phyloP scores from a whole-genome alignment of 345 rosid species.

The Psidium friedrichsthalianum region DNA sequence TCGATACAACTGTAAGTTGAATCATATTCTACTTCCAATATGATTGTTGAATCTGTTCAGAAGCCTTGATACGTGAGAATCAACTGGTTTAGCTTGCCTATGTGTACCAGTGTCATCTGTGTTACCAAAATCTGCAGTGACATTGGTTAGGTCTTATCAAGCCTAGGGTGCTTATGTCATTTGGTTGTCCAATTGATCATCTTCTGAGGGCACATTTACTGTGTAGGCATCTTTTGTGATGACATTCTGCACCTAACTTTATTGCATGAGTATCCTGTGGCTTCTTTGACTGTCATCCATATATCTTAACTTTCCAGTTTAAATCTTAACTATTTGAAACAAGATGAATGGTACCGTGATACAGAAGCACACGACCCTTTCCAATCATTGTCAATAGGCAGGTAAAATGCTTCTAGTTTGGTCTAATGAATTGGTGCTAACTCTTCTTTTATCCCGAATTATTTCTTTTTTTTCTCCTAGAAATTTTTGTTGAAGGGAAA shows the following conservation, averaged over 20 bases:
- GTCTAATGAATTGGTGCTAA: not conserved
- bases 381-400: not conserved
- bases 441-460: not conserved
- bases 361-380: not conserved
- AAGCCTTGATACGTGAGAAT: not conserved
- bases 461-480: not conserved
- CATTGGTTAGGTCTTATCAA: not conserved
- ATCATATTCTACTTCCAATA: not conserved
- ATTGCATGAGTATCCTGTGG: not conserved
- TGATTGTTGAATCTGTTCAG: not conserved
- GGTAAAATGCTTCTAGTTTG: not conserved
- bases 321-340: not conserved
- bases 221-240: not conserved
- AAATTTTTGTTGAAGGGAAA: not conserved
- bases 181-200: not conserved
- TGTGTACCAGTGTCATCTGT: not conserved
- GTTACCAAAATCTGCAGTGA: not conserved
- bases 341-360: not conserved
- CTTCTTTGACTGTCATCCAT: not conserved
- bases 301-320: not conserved
- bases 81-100: not conserved
- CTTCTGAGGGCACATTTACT: not conserved
- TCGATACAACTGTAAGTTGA: slow-evolving; percentile 64
- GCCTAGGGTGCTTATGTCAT: not conserved
- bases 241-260: not conserved